A percentile compares a stretch with the other conserved stretches of the same genome.
Conservation (phyloP, 1,284 basidiomycete species). For the Caloboletus firmus region DNA sequence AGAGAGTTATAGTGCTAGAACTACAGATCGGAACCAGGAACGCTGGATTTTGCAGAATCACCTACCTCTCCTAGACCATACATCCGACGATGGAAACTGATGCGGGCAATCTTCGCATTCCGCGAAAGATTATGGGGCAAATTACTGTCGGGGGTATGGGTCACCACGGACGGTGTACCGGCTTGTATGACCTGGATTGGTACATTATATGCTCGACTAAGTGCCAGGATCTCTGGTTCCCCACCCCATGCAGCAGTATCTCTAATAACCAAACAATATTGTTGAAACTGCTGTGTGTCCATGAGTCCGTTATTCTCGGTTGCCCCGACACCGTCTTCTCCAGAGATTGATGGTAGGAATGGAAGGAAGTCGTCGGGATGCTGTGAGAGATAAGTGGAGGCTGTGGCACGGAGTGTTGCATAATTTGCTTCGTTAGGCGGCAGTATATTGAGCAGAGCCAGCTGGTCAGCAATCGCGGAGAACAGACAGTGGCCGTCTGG, state of each 20-base stretch:
- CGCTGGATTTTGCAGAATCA: conserved; percentile 4
- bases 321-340: conserved; percentile 75
- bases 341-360: conserved; percentile 79
- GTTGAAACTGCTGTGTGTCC: conserved; percentile 64
- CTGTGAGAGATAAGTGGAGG: conserved; percentile 79
- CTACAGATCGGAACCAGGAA: conserved; percentile 3
- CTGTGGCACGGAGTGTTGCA: conserved; percentile 61
- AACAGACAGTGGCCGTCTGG: conserved; percentile 97
- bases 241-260: conserved; percentile 94
- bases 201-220: conserved; percentile 80
- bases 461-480: conserved; percentile 90
- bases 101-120: conserved; percentile 57
- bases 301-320: conserved; percentile 69
- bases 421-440: conserved; percentile 59
- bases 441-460: conserved; percentile 62
- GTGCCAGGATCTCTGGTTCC: conserved; percentile 93
- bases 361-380: conserved; percentile 93
- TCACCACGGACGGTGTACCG: conserved; percentile 78
- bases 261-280: conserved; percentile 81
- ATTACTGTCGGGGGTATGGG: conserved; percentile 61
- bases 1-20: conserved; percentile 86
- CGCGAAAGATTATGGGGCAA: conserved; percentile 36
- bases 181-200: conserved; percentile 93
- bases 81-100: conserved; percentile 90
- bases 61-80: conserved; percentile 92